phyloP scores from a whole-genome alignment of 1,139 yeast species.

The Scheffersomyces illinoinensis region DNA sequence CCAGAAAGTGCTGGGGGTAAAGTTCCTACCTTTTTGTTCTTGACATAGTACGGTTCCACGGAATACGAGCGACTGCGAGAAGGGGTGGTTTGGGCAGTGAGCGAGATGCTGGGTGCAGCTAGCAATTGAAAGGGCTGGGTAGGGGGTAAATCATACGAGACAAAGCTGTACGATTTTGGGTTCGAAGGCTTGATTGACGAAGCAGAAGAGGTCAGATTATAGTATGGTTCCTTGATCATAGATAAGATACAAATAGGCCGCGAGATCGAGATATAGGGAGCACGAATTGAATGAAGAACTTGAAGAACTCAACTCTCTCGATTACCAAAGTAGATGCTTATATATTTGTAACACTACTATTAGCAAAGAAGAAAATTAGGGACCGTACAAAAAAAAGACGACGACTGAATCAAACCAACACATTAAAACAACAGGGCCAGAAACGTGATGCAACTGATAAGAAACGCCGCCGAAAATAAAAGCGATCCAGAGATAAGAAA shows the following conservation, averaged over 20 bases:
- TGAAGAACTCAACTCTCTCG: neutral
- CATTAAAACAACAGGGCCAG: neutral
- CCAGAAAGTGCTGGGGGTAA: constrained; percentile 5
- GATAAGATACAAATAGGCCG: neutral
- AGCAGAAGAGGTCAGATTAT: neutral
- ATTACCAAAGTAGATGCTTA: neutral
- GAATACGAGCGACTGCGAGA: constrained; percentile 2
- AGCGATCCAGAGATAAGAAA: neutral
- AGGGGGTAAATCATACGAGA: constrained; percentile 2
- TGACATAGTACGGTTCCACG: constrained; percentile 7
- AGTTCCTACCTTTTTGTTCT: constrained; percentile 1
- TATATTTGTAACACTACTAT: too few species aligned
- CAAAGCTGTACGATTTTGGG: constrained; percentile 4
- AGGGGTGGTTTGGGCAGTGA: neutral
- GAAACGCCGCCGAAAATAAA: neutral
- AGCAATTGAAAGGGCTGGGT: neutral
- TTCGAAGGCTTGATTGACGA: constrained; percentile 6
- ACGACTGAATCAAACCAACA: neutral
- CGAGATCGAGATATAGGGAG: neutral
- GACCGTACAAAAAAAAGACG: neutral
- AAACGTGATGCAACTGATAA: neutral
- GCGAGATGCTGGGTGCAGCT: constrained; percentile 1
- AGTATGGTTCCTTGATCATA: constrained; percentile 8
- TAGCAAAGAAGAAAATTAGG: neutral
- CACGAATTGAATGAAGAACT: neutral